A percentile compares a stretch with the other conserved stretches of the same genome.
Evolutionary conservation across 2,329 filamentous ascomycete species (phyloP).

Genomic region (Pseudogymnoascus sp.): DNA sequence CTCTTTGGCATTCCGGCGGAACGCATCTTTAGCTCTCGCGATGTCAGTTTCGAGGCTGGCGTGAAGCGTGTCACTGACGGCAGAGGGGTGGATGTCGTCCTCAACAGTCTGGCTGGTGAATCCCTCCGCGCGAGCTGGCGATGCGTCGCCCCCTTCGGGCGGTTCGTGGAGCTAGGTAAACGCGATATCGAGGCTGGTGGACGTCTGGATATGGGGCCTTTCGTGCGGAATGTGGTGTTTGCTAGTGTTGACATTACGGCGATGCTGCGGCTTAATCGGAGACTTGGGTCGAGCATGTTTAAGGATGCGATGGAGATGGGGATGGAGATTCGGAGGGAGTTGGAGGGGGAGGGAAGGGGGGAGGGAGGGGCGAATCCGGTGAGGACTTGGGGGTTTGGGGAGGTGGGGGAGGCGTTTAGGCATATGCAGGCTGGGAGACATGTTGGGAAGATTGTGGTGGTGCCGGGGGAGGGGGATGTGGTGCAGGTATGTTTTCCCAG

Average conservation of each 20-base stretch:
- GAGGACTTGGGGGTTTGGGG: neutral
- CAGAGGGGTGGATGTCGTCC: conserved; percentile 28
- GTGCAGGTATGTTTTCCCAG: conserved; percentile 31
- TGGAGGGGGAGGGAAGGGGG: neutral
- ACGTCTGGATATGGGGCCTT: conserved; percentile 9
- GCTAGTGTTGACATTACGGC: conserved; percentile 12
- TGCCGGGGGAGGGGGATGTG: conserved; percentile 34
- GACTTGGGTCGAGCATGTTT: conserved; percentile 27
- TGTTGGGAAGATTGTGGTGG: conserved; percentile 27
- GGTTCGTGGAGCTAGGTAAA: conserved; percentile 37
- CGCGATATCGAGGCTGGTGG: conserved; percentile 32
- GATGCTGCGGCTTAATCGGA: conserved; percentile 25
- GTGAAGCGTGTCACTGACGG: conserved; percentile 24
- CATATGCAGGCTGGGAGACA: conserved; percentile 15
- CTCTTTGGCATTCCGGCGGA: neutral
- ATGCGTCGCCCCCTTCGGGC: conserved; percentile 32
- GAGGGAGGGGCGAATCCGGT: neutral
- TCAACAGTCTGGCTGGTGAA: conserved; percentile 30
- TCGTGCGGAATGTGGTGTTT: conserved; percentile 7
- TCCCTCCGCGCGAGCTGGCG: conserved; percentile 28
- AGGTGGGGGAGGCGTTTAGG: conserved; percentile 14
- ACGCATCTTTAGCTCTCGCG: conserved; percentile 21
- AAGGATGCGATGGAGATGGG: conserved; percentile 29
- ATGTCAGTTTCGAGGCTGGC: conserved; percentile 29
- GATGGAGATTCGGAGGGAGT: neutral